A percentile compares a stretch with the other conserved stretches of the same genome.
Evolutionary conservation across 108 stramenopile species (phyloP).

Genomic region (Craspedostauros australis): DNA sequence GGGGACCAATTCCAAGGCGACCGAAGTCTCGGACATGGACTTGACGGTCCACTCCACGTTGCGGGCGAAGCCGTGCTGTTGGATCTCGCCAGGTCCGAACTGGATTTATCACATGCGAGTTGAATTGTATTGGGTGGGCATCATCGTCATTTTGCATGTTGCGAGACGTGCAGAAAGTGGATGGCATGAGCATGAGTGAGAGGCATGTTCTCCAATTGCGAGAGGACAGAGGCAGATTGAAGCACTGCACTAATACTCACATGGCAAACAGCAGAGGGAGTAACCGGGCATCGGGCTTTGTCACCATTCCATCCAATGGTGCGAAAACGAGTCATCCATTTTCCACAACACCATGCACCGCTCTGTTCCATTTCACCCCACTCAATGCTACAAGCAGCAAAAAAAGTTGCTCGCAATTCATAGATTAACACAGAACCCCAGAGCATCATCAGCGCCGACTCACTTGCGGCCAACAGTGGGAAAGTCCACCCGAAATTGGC

Average conservation of each 20-base stretch:
- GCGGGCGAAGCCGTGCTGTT: constrained; percentile 97
- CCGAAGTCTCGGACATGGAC: constrained; percentile 58
- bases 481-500: constrained; percentile 92
- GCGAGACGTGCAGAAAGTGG: no score
- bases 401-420: constrained; percentile 1
- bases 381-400: background rate
- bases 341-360: background rate
- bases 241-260: no score
- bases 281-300: no score
- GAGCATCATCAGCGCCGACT: no score
- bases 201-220: no score
- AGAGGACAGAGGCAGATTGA: no score
- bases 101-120: constrained; percentile 52
- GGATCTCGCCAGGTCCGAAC: constrained; percentile 89
- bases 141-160: background rate
- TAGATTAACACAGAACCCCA: constrained; percentile 26
- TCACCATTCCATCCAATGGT: no score
- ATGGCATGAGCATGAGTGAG: no score
- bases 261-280: background rate
- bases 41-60: constrained; percentile 91
- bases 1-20: constrained; percentile 75
- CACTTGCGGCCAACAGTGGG: constrained; percentile 89
- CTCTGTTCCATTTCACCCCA: background rate
- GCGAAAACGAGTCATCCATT: no score
- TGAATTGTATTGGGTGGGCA: background rate